Evolutionary conservation across 164 flowering plant genomes (phyloP).

Genomic region (grape (Vitis vinifera)): ASM3070453v1 NC_081823.1:10593501-10594000

Average conservation of each 20-base stretch:
- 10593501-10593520: constrained; percentile 19
- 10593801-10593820: constrained; percentile 16
- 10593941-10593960: constrained; percentile 18
- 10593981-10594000: constrained; percentile 19
- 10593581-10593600: constrained; percentile 53
- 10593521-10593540: constrained; percentile 16
- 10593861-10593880: constrained; percentile 24
- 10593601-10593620: constrained; percentile 39
- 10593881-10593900: constrained; percentile 13
- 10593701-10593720: constrained; percentile 13
- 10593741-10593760: constrained; percentile 18
- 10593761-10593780: constrained; percentile 16
- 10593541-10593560: constrained; percentile 5
- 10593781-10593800: constrained; percentile 16
- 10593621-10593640: constrained; percentile 18
- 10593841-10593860: constrained; percentile 16
- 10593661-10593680: constrained; percentile 15
- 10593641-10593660: constrained; percentile 14
- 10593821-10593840: constrained; percentile 16
- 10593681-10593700: constrained; percentile 13
- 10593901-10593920: constrained; percentile 18
- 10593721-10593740: constrained; percentile 13
- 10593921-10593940: constrained; percentile 27
- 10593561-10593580: constrained; percentile 32
- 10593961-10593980: constrained; percentile 15